Base-by-base conservation (phyloP, 768 basidiomycete genomes). In the Amanita molliuscula region DNA sequence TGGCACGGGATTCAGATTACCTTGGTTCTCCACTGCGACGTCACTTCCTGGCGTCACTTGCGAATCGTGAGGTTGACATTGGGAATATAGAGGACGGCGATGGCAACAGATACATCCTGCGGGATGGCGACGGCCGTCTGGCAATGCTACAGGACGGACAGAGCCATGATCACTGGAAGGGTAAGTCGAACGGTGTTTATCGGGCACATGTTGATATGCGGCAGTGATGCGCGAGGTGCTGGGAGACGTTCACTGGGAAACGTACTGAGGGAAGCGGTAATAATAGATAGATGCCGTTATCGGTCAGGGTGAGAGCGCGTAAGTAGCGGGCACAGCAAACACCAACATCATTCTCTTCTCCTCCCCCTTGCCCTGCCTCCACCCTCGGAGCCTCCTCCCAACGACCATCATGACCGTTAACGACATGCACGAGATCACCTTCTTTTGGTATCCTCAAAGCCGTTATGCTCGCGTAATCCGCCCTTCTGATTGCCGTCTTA, bases 181-280 rank as follows among this genome's bases (percentile, higher is more conserved):
- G 86, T 86, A 60, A 55, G 82, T 72, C 16, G 20, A 11, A n/a
- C n/a, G 11, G 23, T 36, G 44, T 56, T 25, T 41, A 48, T 33
- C 41, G 46, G 35, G 2, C 44, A 36, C 21, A 16, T 33, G 26
- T 43, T 53, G 18, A 44, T 51, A 54, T 33, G 28, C 43, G 13
- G 38, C 51, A 85, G 84, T 89, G 29, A 93, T 94, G 88, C 77
- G 87, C 50, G 66, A 80, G 28, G 76, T 88, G n/a, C 58, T 92
- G 55, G 78, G 83, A 0, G 77, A 84, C 52, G 56, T 76, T 10
- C 70, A 84, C 54, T 91, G 88, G 88, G 84, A 88, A 65, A 84
- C 81, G 5, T 90, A 82, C 63, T 91, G 67, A 63, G 10, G 33
- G 31, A 18, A 35, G 29, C 16, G 10, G 7, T 20, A 33, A 13